Conservation (phyloP, 2,329 filamentous ascomycete species). For the Hypoxylon rubiginosum region DNA sequence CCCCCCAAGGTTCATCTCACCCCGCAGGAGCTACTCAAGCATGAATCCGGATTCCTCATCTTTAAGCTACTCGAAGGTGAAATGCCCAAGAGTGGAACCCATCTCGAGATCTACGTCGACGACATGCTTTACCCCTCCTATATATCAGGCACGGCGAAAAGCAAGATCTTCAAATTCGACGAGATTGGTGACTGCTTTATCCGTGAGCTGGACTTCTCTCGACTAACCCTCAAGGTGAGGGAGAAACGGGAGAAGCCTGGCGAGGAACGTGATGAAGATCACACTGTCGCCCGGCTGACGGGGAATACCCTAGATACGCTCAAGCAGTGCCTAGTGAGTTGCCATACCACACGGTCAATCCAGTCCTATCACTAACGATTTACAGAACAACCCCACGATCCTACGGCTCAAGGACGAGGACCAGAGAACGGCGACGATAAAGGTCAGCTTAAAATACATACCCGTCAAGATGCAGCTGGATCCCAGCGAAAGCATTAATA, state of each 20-base stretch:
- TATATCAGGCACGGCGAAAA: conserved; percentile 80
- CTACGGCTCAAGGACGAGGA: conserved; percentile 84
- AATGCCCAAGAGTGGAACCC: conserved; percentile 79
- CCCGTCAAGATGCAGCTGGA: conserved; percentile 95
- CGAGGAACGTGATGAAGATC: conserved; percentile 75
- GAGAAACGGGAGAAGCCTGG: conserved; percentile 82
- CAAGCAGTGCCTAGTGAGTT: conserved; percentile 83
- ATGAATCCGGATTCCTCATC: conserved; percentile 92
- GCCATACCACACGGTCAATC: not conserved
- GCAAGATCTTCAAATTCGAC: conserved; percentile 79
- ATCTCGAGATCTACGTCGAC: conserved; percentile 91
- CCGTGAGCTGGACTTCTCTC: conserved; percentile 96
- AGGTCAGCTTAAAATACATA: conserved; percentile 93
- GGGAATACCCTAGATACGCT: conserved; percentile 90
- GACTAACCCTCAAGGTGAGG: conserved; percentile 87
- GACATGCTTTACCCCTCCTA: conserved; percentile 95
- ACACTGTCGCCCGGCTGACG: conserved; percentile 83
- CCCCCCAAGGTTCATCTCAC: conserved; percentile 83
- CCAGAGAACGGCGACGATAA: conserved; percentile 82
- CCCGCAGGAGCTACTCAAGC: conserved; percentile 83
- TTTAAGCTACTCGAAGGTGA: conserved; percentile 95
- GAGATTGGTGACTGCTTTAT: conserved; percentile 97
- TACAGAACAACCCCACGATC: conserved; percentile 88
- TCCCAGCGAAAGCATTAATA: conserved; percentile 97
- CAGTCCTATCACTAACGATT: conserved; percentile 36